A percentile compares a stretch with the other conserved stretches of the same genome.
Evolutionary conservation across 495 filamentous ascomycete genomes (phyloP).

Genomic region (Echria macrotheca): DNA sequence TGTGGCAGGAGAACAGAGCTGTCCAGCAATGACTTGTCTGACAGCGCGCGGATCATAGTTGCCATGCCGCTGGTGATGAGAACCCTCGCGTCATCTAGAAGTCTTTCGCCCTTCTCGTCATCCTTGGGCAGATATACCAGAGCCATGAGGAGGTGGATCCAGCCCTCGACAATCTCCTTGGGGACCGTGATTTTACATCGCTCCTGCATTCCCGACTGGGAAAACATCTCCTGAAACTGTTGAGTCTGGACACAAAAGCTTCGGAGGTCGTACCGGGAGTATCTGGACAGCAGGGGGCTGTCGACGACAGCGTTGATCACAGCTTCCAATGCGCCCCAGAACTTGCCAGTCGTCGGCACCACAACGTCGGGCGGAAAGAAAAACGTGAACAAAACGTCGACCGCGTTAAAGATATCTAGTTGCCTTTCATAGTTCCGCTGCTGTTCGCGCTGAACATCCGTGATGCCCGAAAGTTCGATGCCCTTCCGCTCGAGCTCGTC

Average conservation of each 20-base stretch:
- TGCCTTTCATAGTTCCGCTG: constrained; percentile 20
- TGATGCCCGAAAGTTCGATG: not conserved
- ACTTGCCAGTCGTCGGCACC: constrained; percentile 26
- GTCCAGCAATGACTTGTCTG: constrained; percentile 1
- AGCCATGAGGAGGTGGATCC: constrained; percentile 29
- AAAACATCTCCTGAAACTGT: constrained; percentile 23
- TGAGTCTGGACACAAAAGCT: constrained; percentile 16
- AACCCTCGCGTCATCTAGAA: not conserved
- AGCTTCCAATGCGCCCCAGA: constrained; percentile 30
- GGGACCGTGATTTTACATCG: constrained; percentile 22
- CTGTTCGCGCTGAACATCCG: not conserved
- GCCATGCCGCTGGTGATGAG: constrained; percentile 1
- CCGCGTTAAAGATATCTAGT: constrained; percentile 25
- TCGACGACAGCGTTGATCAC: constrained; percentile 7
- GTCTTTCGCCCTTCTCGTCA: not conserved
- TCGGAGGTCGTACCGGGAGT: constrained; percentile 14
- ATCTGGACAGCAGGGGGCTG: not conserved
- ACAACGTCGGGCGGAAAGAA: constrained; percentile 25
- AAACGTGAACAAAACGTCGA: constrained; percentile 30
- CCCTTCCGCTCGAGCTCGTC: constrained; percentile 11
- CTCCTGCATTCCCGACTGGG: constrained; percentile 11
- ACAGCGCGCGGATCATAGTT: not conserved
- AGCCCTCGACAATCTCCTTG: constrained; percentile 25
- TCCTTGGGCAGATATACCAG: constrained; percentile 14
- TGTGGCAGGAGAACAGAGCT: constrained; percentile 1